Percentiles rank a stretch among this genome's conserved stretches.
These are phyloP conservation scores for Halenospora varia DNA, from an alignment of 495 filamentous ascomycete genomes.

Conservation along the genomic window DNA sequence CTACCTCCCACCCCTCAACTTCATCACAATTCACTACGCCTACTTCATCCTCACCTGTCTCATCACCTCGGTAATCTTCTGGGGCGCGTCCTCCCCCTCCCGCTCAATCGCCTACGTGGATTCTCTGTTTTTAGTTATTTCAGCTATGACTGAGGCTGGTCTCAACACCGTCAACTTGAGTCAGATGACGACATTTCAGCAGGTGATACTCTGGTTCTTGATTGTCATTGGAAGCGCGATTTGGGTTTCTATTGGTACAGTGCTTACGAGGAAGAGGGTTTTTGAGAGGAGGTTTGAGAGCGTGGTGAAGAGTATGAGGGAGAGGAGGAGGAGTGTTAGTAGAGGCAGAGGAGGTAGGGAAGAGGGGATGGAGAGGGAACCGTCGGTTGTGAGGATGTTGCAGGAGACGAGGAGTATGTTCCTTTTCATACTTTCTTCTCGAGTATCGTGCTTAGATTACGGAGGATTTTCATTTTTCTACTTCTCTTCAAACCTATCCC, in stretches of 20 bases:
- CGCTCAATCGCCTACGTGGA: slow-evolving; percentile 68
- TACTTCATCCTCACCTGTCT: slow-evolving; percentile 71
- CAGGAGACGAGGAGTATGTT: background rate
- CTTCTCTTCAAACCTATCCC: too few relatives aligned
- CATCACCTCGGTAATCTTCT: slow-evolving; percentile 69
- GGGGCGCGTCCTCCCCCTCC: slow-evolving; percentile 57
- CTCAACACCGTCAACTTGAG: slow-evolving; percentile 66
- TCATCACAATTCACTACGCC: slow-evolving; percentile 71
- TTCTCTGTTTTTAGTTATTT: slow-evolving; percentile 70
- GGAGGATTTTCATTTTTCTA: too few relatives aligned
- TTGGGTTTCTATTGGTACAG: slow-evolving; percentile 58
- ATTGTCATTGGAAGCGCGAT: slow-evolving; percentile 71
- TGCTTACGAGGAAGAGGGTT: slow-evolving; percentile 61
- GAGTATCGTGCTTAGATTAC: too few relatives aligned
- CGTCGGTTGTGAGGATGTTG: background rate
- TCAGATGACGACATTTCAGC: slow-evolving; percentile 74
- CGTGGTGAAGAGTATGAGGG: slow-evolving; percentile 37
- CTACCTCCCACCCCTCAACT: slow-evolving; percentile 58
- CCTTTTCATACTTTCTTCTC: too few relatives aligned
- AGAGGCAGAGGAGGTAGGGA: background rate
- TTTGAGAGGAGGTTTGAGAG: slow-evolving; percentile 65
- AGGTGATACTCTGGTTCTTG: slow-evolving; percentile 66
- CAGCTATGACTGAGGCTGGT: slow-evolving; percentile 71
- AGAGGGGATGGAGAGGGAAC: background rate
- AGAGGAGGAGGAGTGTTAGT: background rate